Evolutionary conservation across 2,329 filamentous ascomycete genomes (phyloP), one percentile per base, ranked within the genome.

Genomic region (Aschersonia sp.): DNA sequence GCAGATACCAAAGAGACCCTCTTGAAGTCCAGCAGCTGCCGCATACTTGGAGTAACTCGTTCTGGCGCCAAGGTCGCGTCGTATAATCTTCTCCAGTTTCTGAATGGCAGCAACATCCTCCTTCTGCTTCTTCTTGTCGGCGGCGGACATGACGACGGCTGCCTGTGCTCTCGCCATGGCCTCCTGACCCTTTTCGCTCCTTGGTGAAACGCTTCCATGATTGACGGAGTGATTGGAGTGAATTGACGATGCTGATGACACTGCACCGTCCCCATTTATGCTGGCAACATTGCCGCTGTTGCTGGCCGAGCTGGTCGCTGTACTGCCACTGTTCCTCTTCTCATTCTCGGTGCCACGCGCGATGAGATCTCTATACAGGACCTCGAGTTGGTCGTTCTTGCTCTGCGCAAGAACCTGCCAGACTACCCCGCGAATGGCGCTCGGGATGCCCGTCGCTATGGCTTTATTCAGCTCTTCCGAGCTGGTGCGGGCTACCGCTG

Each of bases 21-120:
- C 92, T 63, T 97, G 92, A 42, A 95, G 79, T 35, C 88, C 89
- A 51, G 89, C 84, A 35, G 88, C 85, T 52, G 89, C 84, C 51
- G 94, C 84, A 66, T 94, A 95, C 64, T 95, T 97, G 49, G 90
- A 95, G 66, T 89, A 98, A 64, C 89, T 95, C 40, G 92, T 98
- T 54, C 92, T 77, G 31, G 89, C 81, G 40, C 94, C 94, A 52
- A 98, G 70, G 62, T 98, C 92, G 51, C 88, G 82, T 55, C 84
- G 85, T 59, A 98, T 98, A 2, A 76, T 73, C 69, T 95, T 97
- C 64, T 98, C 92, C 4, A 98, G 74, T 64, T 86, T 95, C 54
- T 80, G 74, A 5, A 97, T 62, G 8, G 80, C 75, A 7, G 73
- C 79, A 1, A 77, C 71, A 57, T 94, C 88, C 50, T 89, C 84